Percentiles rank a stretch among this genome's conserved stretches.
phyloP scores from a whole-genome alignment of 2,329 filamentous ascomycete genomes.

The Dothistroma pini region DNA sequence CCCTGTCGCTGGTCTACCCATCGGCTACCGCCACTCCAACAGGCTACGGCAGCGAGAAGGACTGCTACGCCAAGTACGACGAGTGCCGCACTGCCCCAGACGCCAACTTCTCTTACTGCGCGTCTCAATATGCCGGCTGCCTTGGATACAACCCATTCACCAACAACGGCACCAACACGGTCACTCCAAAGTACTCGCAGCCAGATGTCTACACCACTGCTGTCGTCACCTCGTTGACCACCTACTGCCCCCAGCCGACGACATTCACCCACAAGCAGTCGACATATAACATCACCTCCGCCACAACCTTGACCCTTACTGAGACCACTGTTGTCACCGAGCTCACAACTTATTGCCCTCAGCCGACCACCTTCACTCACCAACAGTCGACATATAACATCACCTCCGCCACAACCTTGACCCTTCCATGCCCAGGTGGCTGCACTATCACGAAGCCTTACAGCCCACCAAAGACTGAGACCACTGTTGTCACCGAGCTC shows the following conservation, averaged over 20 bases:
- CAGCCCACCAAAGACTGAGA: not conserved
- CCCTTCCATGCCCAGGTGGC: too few species aligned
- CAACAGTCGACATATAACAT: conserved; percentile 48
- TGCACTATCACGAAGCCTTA: too few species aligned
- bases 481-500: conserved; percentile 53
- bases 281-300: conserved; percentile 56
- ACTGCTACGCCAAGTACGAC: conserved; percentile 8
- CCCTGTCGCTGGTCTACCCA: conserved; percentile 19
- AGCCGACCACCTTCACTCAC: conserved; percentile 60
- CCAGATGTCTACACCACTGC: not conserved
- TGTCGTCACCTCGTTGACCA: conserved; percentile 60
- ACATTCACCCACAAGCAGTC: conserved; percentile 56
- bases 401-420: conserved; percentile 48
- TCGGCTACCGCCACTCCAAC: conserved; percentile 2
- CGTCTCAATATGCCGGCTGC: conserved; percentile 14
- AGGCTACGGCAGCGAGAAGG: not conserved
- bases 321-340: conserved; percentile 56
- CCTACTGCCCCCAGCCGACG: conserved; percentile 62
- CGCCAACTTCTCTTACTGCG: conserved; percentile 14
- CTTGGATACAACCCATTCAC: conserved; percentile 19
- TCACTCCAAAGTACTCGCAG: conserved; percentile 14
- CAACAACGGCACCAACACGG: conserved; percentile 9
- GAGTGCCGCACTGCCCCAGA: conserved; percentile 9
- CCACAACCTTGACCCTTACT: not conserved
- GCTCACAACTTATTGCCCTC: conserved; percentile 64